These are phyloP conservation scores for Mycena haematopus DNA, from an alignment of 768 basidiomycete genomes.

Conservation along the genomic window DNA sequence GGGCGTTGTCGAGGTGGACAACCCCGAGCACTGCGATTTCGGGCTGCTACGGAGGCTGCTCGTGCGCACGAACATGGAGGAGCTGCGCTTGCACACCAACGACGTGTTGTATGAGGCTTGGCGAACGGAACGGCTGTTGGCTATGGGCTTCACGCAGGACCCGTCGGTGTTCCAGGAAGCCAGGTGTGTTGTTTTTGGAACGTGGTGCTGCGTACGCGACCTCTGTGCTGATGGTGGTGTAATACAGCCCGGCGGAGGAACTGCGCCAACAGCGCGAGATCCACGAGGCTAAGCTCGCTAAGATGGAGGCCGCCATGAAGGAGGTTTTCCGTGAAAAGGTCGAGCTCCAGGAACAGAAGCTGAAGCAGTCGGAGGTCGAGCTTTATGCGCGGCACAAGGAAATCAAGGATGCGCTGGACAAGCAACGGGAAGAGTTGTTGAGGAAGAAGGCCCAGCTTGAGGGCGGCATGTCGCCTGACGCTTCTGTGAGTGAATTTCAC, in stretches of 20 bases:
- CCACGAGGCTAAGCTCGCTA: constrained; percentile 96
- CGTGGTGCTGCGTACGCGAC: no score
- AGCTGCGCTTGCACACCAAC: constrained; percentile 96
- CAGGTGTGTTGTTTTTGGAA: constrained; percentile 79
- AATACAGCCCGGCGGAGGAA: constrained; percentile 86
- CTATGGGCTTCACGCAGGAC: constrained; percentile 98
- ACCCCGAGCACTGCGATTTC: constrained; percentile 99
- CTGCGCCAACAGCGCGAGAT: constrained; percentile 95
- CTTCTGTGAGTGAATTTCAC: not conserved
- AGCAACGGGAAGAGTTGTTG: constrained; percentile 91
- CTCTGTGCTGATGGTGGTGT: constrained; percentile 29
- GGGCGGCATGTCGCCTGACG: constrained; percentile 6
- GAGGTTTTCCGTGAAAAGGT: constrained; percentile 99
- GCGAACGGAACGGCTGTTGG: constrained; percentile 93
- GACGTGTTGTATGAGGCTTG: constrained; percentile 97
- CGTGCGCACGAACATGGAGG: constrained; percentile 99
- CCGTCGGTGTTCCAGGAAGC: constrained; percentile 98
- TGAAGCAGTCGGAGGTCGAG: constrained; percentile 99
- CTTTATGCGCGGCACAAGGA: constrained; percentile 98
- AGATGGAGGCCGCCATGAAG: constrained; percentile 99
- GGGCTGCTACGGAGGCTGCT: constrained; percentile 99
- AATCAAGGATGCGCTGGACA: constrained; percentile 99
- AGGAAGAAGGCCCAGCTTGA: constrained; percentile 92
- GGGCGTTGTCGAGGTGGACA: constrained; percentile 99
- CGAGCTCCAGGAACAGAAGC: constrained; percentile 98